Conservation (phyloP, 106 monocot species). For the Dendrobium nobile region DNA sequence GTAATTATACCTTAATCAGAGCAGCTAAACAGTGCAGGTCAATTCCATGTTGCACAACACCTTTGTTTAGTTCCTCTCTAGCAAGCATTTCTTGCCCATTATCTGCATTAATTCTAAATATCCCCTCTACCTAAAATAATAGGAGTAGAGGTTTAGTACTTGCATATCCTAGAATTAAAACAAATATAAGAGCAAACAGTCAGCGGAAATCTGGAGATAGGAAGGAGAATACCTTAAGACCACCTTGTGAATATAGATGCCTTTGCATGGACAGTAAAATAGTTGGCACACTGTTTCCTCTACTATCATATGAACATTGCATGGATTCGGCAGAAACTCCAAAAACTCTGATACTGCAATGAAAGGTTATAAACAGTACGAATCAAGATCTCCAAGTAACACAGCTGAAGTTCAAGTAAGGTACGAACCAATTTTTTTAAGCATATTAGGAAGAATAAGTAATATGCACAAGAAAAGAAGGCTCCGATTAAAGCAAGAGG, state of each 20-base stretch:
- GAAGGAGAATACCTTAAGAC: slow-evolving; percentile 33
- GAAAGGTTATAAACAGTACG: not conserved
- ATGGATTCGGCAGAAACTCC: slow-evolving; percentile 56
- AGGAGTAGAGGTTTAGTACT: not conserved
- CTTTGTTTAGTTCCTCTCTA: slow-evolving; percentile 38
- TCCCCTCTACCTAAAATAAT: slow-evolving; percentile 36
- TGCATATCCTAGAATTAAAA: not conserved
- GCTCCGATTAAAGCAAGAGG: not conserved
- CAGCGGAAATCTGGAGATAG: not conserved
- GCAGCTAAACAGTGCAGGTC: slow-evolving; percentile 49
- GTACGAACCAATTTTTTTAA: not conserved
- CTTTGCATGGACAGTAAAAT: slow-evolving; percentile 53
- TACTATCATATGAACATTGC: slow-evolving; percentile 49
- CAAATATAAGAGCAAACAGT: not conserved
- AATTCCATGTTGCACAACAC: slow-evolving; percentile 29
- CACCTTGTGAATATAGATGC: slow-evolving; percentile 35
- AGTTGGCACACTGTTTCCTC: slow-evolving; percentile 53
- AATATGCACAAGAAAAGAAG: not conserved
- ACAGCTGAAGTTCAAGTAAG: not conserved
- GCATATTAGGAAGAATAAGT: not conserved
- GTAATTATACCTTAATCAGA: slow-evolving; percentile 37
- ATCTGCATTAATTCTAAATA: slow-evolving; percentile 51
- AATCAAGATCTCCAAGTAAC: not conserved
- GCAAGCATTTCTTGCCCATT: slow-evolving; percentile 30
- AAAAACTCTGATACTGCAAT: slow-evolving; percentile 45